Evolutionary conservation across 2,329 filamentous ascomycete genomes (phyloP), one percentile per base, ranked within the genome.

Genomic region (Juglanconis juglandina): DNA sequence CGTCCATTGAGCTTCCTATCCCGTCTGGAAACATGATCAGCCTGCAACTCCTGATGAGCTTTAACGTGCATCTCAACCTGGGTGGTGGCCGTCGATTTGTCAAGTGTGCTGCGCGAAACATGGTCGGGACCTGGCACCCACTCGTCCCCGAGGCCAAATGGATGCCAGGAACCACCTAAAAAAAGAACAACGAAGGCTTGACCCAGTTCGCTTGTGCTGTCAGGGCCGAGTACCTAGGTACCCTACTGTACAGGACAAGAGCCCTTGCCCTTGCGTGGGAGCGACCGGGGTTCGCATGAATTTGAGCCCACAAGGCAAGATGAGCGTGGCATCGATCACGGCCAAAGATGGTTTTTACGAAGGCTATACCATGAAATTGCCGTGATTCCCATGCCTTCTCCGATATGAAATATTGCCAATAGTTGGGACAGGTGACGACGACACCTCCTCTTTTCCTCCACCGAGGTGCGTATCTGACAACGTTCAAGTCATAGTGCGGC

Each of bases 211-310:
- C 5, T 42, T 42, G 39, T 42, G 10, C 10, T 42, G 39, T 7
- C 5, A 42, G 39, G 39, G 11, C 39, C 10, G n/a, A 13, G 39
- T 11, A 42, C 39, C 11, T 13, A 14, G 17, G 44, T 24, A 46
- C 10, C 8, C 8, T 17, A 46, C 44, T 30, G 44, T 17, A 17
- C 9, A 47, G 5, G 5, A 5, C n/a, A 47, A 7, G n/a, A 24
- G 24, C 24, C 24, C 24, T 24, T 41, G 17, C 35, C 39, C 53
- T 39, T 46, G 51, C 41, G 55, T 60, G 61, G 58, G 44, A 46
- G 32, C 14, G 58, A 55, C 61, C 46, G 49, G 61, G 61, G 61
- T 39, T 63, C 58, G 61, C 61, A 63, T 63, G 61, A 63, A 63
- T 58, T 30, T 51, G 53, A 60, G 61, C 34, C 61, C 50, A 63